Percentiles rank a stretch among this genome's conserved stretches.
Conservation (phyloP, 306 rosid species). For the Corylus americana region DNA sequence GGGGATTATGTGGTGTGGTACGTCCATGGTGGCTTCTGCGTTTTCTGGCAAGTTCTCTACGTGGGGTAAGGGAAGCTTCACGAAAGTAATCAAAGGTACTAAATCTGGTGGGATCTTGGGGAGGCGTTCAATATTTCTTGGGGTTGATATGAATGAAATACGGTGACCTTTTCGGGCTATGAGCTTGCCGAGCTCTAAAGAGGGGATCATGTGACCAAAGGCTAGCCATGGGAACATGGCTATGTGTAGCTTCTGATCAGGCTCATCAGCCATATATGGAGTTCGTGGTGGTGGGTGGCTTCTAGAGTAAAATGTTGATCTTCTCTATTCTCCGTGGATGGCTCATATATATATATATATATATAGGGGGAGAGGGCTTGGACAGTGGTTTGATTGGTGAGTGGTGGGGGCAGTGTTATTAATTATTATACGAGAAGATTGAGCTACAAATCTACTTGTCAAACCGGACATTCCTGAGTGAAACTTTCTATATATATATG, state of each 20-base stretch:
- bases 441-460: too few relatives aligned
- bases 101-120: constrained; percentile 43
- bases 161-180: constrained; percentile 55
- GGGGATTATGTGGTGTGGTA: constrained; percentile 41
- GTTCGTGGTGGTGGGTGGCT: background rate
- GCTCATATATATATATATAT: too few relatives aligned
- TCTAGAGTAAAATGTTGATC: background rate
- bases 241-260: constrained; percentile 37
- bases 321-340: background rate
- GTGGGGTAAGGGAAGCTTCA: constrained; percentile 46
- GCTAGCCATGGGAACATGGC: constrained; percentile 72
- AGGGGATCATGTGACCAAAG: constrained; percentile 56
- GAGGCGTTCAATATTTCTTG: constrained; percentile 53
- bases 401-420: too few relatives aligned
- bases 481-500: too few relatives aligned
- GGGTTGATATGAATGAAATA: constrained; percentile 52
- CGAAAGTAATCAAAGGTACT: constrained; percentile 29
- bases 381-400: too few relatives aligned
- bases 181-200: constrained; percentile 49
- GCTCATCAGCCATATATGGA: background rate
- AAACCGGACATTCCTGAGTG: too few relatives aligned
- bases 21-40: constrained; percentile 51
- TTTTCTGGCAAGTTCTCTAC: constrained; percentile 34
- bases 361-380: too few relatives aligned
- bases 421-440: too few relatives aligned